Evolutionary conservation across 2,329 filamentous ascomycete genomes (phyloP), one percentile per base, ranked within the genome.

Genomic region (Didymella glomerata): DNA sequence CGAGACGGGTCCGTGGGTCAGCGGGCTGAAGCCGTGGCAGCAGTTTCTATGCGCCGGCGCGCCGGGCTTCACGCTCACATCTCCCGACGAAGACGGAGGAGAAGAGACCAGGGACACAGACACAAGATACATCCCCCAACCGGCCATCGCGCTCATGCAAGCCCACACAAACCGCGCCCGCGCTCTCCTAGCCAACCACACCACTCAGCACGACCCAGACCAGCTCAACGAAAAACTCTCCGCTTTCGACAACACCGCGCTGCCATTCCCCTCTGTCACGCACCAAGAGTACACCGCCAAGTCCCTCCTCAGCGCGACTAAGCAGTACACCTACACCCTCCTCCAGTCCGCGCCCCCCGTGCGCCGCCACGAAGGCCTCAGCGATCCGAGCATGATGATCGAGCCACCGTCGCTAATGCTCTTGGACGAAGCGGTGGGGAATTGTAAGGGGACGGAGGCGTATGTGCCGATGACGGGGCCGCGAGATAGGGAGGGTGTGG

Each of bases 1-100:
- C 41, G 44, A 63, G 9, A 59, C 59, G 0, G 68, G 71, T 0
- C 63, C 60, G 0, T 74, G 60, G 52, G 57, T 62, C 2, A 60
- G 64, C 2, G 74, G 73, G 0, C 42, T 76, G 11, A 72, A 66
- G 49, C 62, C 64, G 0, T 76, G 73, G 73, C 54, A 65, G 27
- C 71, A 76, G 30, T 76, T 69, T 22, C 40, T 76, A 0, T 58
- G 34, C 9, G 57, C 54, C 0, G 68, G 55, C 0, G 57, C 64
- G 1, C 71, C 71, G 1, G 74, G 74, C 3, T 67, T 69, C 36
- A 1, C 50, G 60, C 20, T 48, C 48, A 9, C 41, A 1, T 9
- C 36, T 20, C 4, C 36, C 8, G 18, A n/a, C 8, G 7, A 18
- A 4, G 36, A 11, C 8, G 9, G 3, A 1, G 36, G 13, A 32